phyloP scores from a whole-genome alignment of 371 early-diverging fungal genomes.

The Actinomortierella ambigua region DNA sequence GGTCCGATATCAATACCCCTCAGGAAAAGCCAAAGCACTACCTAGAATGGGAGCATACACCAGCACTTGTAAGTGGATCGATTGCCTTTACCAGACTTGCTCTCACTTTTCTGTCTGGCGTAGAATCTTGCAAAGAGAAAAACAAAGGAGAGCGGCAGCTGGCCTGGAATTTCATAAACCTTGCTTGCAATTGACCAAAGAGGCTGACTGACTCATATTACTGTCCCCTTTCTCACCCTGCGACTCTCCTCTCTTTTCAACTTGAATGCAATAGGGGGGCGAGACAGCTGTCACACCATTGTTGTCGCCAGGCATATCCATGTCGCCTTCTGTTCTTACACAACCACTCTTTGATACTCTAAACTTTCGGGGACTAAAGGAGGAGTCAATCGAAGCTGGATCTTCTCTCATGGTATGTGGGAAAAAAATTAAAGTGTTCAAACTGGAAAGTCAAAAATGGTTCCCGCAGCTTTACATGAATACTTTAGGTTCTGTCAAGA shows the following conservation, averaged over 20 bases:
- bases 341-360: slow-evolving; percentile 5
- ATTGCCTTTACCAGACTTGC: too few relatives aligned
- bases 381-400: slow-evolving; percentile 8
- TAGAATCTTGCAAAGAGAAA: too few relatives aligned
- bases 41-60: slow-evolving; percentile 21
- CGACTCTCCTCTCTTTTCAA: too few relatives aligned
- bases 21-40: slow-evolving; percentile 11
- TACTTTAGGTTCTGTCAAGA: slow-evolving; percentile 23
- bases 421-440: slow-evolving; percentile 1
- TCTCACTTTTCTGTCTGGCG: too few relatives aligned
- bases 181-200: too few relatives aligned
- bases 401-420: background rate
- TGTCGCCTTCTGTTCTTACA: background rate
- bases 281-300: slow-evolving; percentile 10
- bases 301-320: slow-evolving; percentile 1
- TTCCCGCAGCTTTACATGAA: slow-evolving; percentile 13
- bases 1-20: slow-evolving; percentile 40
- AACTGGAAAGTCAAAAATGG: background rate
- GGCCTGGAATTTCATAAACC: too few relatives aligned
- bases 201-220: too few relatives aligned
- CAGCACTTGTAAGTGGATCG: too few relatives aligned
- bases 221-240: too few relatives aligned
- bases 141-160: too few relatives aligned
- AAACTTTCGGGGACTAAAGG: slow-evolving; percentile 8
- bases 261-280: background rate